These are phyloP conservation scores for Piloderma croceum DNA, from an alignment of 768 basidiomycete genomes.

Conservation along the genomic window DNA sequence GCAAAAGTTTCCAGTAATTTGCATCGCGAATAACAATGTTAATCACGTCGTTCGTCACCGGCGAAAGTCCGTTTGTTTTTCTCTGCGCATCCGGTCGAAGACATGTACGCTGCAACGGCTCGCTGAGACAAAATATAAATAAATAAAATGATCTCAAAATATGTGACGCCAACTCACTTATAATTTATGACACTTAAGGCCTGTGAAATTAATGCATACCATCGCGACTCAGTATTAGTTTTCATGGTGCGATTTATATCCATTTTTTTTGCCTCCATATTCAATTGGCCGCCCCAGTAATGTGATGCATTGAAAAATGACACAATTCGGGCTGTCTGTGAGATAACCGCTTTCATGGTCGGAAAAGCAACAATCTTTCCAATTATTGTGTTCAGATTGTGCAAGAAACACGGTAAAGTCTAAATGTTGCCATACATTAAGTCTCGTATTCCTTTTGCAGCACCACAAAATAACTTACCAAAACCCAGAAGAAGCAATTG, in stretches of 20 bases:
- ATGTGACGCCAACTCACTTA: no score
- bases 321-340: conserved; percentile 18
- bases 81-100: conserved; percentile 13
- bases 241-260: conserved; percentile 17
- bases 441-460: no score
- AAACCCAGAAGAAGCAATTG: conserved; percentile 19
- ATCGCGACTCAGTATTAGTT: conserved; percentile 21
- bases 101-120: conserved; percentile 11
- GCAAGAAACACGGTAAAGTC: conserved; percentile 26
- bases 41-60: conserved; percentile 19
- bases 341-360: conserved; percentile 16
- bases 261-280: conserved; percentile 8
- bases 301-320: conserved; percentile 29
- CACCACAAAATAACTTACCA: conserved; percentile 18
- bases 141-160: no score
- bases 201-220: conserved; percentile 21
- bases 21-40: conserved; percentile 15
- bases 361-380: conserved; percentile 23
- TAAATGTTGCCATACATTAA: conserved; percentile 6
- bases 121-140: no score
- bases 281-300: conserved; percentile 31
- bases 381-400: conserved; percentile 26
- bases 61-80: conserved; percentile 12
- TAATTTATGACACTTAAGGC: conserved; percentile 15
- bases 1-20: conserved; percentile 17